Evolutionary conservation across 352 stramenopile genomes (phyloP).

Genomic region (Phytophthora ohioensis): DNA sequence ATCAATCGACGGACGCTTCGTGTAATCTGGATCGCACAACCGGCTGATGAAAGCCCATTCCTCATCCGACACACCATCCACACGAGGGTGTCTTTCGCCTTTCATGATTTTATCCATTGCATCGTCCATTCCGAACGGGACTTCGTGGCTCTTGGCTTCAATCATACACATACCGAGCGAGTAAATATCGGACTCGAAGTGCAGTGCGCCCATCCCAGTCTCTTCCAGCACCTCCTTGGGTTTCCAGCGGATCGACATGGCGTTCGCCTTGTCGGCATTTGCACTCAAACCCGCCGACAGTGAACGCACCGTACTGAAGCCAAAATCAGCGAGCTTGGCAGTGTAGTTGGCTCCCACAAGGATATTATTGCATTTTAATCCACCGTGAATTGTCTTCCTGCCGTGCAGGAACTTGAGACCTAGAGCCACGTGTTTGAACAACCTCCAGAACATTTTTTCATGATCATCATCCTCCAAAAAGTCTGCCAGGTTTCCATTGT

Average conservation of each 20-base stretch:
- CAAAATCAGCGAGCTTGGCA: conserved; percentile 46
- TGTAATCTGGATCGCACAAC: conserved; percentile 19
- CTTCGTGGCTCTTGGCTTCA: conserved; percentile 24
- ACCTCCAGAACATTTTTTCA: conserved; percentile 22
- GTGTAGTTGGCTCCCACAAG: conserved; percentile 46
- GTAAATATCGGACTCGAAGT: conserved; percentile 37
- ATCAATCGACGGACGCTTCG: conserved; percentile 19
- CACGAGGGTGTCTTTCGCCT: conserved; percentile 10
- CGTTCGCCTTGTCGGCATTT: not conserved
- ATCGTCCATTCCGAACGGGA: conserved; percentile 13
- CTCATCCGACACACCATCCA: conserved; percentile 3
- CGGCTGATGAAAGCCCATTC: conserved; percentile 27
- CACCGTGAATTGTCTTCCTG: conserved; percentile 60
- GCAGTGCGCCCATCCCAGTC: conserved; percentile 1
- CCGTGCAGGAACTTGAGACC: conserved; percentile 67
- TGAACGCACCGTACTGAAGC: conserved; percentile 26
- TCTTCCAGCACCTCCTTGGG: conserved; percentile 36
- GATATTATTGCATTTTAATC: conserved; percentile 87
- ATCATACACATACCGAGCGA: conserved; percentile 43
- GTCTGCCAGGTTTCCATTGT: conserved; percentile 36
- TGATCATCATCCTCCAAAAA: conserved; percentile 25
- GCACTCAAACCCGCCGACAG: conserved; percentile 24
- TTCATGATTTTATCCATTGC: conserved; percentile 22
- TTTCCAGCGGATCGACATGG: conserved; percentile 34
- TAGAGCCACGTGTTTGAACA: conserved; percentile 27